phyloP scores from a whole-genome alignment of 345 rosid species.

The Cochlearia excelsa region DNA sequence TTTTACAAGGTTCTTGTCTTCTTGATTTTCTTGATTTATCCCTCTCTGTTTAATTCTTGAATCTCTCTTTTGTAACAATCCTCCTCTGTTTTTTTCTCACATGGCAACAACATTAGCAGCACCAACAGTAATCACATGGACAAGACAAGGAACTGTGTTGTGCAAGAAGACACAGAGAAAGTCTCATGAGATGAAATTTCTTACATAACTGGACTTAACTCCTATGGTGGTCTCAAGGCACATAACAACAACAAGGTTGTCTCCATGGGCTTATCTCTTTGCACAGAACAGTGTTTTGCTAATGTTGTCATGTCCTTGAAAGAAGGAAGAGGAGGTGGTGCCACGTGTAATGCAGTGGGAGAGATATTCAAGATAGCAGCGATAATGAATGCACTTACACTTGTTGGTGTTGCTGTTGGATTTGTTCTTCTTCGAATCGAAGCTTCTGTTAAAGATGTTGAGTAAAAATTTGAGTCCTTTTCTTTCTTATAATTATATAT shows the following conservation, averaged over 20 bases:
- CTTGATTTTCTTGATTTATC: background rate
- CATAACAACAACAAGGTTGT: conserved; percentile 37
- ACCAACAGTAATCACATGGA: conserved; percentile 36
- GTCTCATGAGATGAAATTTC: conserved; percentile 28
- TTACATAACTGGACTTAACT: conserved; percentile 40
- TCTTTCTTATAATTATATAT: background rate
- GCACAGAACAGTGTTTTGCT: conserved; percentile 43
- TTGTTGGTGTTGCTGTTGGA: conserved; percentile 62
- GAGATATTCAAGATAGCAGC: conserved; percentile 65
- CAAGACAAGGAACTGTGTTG: conserved; percentile 14
- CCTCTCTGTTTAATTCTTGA: background rate
- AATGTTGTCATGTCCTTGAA: conserved; percentile 40
- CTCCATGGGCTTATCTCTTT: conserved; percentile 38
- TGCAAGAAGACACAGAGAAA: conserved; percentile 27
- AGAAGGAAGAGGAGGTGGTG: conserved; percentile 30
- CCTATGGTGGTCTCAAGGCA: conserved; percentile 48
- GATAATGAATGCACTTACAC: conserved; percentile 52
- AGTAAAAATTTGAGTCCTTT: conserved; percentile 25
- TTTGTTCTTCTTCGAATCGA: conserved; percentile 58
- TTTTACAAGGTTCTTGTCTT: no score
- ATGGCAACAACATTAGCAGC: conserved; percentile 44
- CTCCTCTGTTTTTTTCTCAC: background rate
- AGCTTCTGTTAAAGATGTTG: conserved; percentile 56
- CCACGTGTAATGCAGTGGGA: conserved; percentile 43
- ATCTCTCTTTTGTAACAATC: background rate